Base-by-base conservation (phyloP, 495 filamentous ascomycete species). In the Chlorociboria aeruginascens region DNA sequence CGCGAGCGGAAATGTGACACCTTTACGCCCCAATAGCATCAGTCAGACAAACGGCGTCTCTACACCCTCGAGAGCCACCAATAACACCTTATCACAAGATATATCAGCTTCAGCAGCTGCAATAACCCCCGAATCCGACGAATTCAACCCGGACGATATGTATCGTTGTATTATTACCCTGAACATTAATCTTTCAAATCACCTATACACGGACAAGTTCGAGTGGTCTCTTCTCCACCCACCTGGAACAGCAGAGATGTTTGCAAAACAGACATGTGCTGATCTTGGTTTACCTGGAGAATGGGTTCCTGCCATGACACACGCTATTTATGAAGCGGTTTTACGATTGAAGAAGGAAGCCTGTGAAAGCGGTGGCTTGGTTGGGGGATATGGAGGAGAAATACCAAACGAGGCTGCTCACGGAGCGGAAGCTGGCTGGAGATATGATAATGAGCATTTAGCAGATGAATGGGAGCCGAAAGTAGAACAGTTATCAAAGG, bases 161-260 rank as follows among this genome's bases (percentile, higher is more conserved):
- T 94, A 95, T 61, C 78, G 89, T 48, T 95, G 88, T 60, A 81
- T 97, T 61, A 78, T 97, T 58, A 86, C 72, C 42, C 74, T 99
- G 17, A 94, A 85, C 63, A 88, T 99, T 57, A 95, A 95, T 54
- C 75, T 97, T 16, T 82, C 85, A 43, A 94, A 94, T 51, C 81
- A 84, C 47, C 79, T 97, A 13, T 97, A 95, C 64, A 90, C 85
- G 4, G 92, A 99, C 72, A 94, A 86, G 62, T 97, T 99, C 55
- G 92, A 99, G 61, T 99, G 92, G 92, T 96, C 92, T 13, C 70
- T 99, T 4, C 75, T 96, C 8, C 88, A 96, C 60, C 88, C 89
- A 3, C 81, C 85, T 0, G 89, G 93, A 11, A 83, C 92, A 46
- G 86, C 92, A 8, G 92, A 99, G 63, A 76, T 81, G 34, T 97